A percentile compares a stretch with the other conserved stretches of the same genome.
Conservation (phyloP, 2,329 filamentous ascomycete genomes). For the Byssochlamys sp. region DNA sequence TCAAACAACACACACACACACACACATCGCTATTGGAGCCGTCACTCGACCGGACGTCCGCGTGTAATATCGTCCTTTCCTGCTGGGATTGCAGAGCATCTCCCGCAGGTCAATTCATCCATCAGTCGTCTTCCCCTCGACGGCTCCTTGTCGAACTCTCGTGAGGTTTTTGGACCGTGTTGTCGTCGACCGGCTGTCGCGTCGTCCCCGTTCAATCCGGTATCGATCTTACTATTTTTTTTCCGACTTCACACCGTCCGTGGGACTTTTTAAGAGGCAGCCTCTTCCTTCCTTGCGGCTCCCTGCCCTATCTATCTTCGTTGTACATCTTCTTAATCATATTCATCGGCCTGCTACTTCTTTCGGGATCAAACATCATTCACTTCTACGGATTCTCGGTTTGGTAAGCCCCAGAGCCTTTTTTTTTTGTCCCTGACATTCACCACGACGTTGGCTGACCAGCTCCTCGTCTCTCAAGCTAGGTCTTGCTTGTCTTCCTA, state of each 20-base stretch:
- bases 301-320: constrained; percentile 5
- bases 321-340: constrained; percentile 9
- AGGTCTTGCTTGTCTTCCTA: constrained; percentile 1
- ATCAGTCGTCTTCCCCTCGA: constrained; percentile 6
- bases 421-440: not conserved
- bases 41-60: not conserved
- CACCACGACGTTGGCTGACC: not conserved
- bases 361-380: not conserved
- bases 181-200: constrained; percentile 13
- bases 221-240: not conserved
- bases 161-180: constrained; percentile 7
- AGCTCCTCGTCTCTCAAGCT: not conserved
- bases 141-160: constrained; percentile 9
- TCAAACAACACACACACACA: not conserved
- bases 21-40: not conserved
- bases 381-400: constrained; percentile 1
- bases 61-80: constrained; percentile 9
- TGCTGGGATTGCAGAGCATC: constrained; percentile 30
- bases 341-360: not conserved
- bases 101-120: constrained; percentile 13
- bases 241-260: constrained; percentile 5
- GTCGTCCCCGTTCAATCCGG: constrained; percentile 9
- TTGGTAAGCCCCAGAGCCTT: not conserved
- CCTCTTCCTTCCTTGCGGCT: not conserved
- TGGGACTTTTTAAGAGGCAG: not conserved